Percentiles rank a stretch among this genome's conserved stretches.
These are phyloP conservation scores for Kodamaea derodonti DNA, from an alignment of 1,139 yeast genomes.

Conservation along the genomic window DNA sequence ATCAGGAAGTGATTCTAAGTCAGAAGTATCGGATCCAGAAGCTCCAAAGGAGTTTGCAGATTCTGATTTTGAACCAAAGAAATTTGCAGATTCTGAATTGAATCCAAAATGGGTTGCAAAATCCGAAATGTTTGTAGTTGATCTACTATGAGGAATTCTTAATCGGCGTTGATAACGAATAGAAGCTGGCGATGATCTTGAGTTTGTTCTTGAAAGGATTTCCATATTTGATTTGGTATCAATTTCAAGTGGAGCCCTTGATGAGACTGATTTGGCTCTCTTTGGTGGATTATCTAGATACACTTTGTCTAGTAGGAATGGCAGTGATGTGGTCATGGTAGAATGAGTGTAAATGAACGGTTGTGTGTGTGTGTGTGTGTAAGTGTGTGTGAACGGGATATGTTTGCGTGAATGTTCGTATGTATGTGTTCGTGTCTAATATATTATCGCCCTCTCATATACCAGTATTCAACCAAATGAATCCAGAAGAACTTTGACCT, in stretches of 20 bases:
- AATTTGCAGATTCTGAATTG: not conserved
- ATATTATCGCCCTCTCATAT: too few relatives aligned
- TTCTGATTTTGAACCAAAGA: not conserved
- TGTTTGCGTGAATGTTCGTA: too few relatives aligned
- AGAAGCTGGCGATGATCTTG: conserved; percentile 1
- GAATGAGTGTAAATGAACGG: too few relatives aligned
- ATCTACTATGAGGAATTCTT: not conserved
- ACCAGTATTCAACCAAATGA: conserved; percentile 5
- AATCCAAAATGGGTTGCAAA: conserved; percentile 1
- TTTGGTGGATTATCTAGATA: too few relatives aligned
- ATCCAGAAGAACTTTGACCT: conserved; percentile 1
- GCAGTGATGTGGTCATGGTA: too few relatives aligned
- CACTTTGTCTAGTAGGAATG: too few relatives aligned
- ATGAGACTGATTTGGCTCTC: not conserved
- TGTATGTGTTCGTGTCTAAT: too few relatives aligned
- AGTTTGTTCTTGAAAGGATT: not conserved
- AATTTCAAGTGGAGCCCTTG: not conserved
- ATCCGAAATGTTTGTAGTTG: not conserved
- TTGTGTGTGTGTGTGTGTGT: too few relatives aligned
- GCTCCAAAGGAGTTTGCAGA: not conserved
- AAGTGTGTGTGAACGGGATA: too few relatives aligned
- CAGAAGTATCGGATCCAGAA: conserved; percentile 16
- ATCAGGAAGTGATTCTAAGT: conserved; percentile 38
- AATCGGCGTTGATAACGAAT: conserved; percentile 2
- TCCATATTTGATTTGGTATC: not conserved